Percentiles rank a stretch among this genome's conserved stretches.
These are phyloP conservation scores for Pachysandra terminalis DNA, from an alignment of 164 flowering plant species.

Conservation along the genomic window DNA sequence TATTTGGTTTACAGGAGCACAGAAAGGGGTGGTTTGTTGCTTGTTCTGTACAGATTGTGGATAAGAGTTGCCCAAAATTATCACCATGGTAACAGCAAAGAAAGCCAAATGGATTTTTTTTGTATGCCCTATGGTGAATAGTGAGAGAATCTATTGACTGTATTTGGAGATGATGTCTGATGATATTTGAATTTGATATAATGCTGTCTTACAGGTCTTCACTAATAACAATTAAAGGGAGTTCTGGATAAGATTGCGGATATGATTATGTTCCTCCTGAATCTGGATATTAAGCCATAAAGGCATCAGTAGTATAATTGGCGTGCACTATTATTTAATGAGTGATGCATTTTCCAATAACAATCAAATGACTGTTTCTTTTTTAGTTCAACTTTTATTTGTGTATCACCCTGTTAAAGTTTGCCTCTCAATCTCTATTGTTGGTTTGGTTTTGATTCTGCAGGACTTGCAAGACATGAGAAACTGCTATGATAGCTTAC, in stretches of 20 bases:
- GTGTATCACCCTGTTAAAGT: neutral
- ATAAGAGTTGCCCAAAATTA: neutral
- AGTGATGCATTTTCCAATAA: too few relatives aligned
- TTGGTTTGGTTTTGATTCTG: neutral
- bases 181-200: neutral
- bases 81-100: too few relatives aligned
- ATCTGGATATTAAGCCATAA: neutral
- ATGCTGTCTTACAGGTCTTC: neutral
- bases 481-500: slow-evolving; percentile 56
- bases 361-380: neutral
- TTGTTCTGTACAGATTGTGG: neutral
- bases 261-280: neutral
- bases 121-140: neutral
- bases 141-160: neutral
- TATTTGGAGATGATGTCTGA: neutral
- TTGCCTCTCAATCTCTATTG: neutral
- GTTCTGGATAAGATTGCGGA: neutral
- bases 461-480: slow-evolving; percentile 65
- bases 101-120: too few relatives aligned
- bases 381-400: neutral
- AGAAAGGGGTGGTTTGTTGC: too few relatives aligned
- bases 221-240: neutral
- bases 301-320: neutral
- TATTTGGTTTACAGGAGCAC: too few relatives aligned
- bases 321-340: too few relatives aligned